These are phyloP conservation scores for Agaricus subrufescens DNA, from an alignment of 768 basidiomycete species.

Conservation along the genomic window DNA sequence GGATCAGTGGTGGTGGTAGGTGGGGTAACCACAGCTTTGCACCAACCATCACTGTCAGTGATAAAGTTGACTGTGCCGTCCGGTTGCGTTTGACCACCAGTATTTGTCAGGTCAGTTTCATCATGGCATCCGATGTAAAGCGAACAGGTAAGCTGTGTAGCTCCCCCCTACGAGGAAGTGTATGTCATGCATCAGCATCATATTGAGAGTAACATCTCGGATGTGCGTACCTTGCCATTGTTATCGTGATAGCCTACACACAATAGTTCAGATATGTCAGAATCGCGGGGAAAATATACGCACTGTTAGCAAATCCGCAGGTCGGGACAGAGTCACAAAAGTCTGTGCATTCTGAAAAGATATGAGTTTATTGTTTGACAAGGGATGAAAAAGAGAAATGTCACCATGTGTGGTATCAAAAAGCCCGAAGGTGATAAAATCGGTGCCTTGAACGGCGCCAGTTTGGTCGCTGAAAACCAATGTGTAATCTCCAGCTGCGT, in stretches of 20 bases:
- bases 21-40: conserved; percentile 21
- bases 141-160: conserved; percentile 40
- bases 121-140: conserved; percentile 35
- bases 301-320: conserved; percentile 41
- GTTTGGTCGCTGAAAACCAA: conserved; percentile 35
- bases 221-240: conserved; percentile 34
- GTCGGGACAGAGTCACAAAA: conserved; percentile 37
- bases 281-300: conserved; percentile 10
- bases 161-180: conserved; percentile 27
- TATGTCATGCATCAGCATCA: background rate
- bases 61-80: conserved; percentile 39
- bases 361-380: background rate
- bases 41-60: conserved; percentile 37
- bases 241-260: conserved; percentile 38
- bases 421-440: conserved; percentile 39
- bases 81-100: conserved; percentile 39
- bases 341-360: conserved; percentile 32
- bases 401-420: conserved; percentile 38
- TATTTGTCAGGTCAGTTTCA: conserved; percentile 31
- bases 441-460: conserved; percentile 36
- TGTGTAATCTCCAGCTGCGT: conserved; percentile 25
- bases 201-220: background rate
- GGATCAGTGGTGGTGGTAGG: conserved; percentile 1
- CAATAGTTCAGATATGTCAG: background rate
- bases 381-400: background rate